Evolutionary conservation across 306 rosid genomes (phyloP).

Genomic region (Cicer yamashitae): DNA sequence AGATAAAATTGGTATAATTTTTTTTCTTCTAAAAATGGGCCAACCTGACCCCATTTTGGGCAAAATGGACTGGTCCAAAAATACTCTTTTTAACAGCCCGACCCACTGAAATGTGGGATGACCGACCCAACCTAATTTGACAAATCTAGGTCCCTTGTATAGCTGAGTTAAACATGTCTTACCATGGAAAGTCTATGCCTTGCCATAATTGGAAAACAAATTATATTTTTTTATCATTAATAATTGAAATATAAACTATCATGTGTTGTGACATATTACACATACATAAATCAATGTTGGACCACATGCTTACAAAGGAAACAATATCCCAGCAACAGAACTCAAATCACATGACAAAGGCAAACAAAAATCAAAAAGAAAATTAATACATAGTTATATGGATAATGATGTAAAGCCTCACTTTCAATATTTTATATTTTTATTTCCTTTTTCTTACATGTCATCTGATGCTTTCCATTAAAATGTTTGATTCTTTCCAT

Average conservation of each 20-base stretch:
- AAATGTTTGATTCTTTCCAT: slow-evolving; percentile 40
- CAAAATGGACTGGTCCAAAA: too few relatives aligned
- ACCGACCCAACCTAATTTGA: too few relatives aligned
- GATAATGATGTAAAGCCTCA: slow-evolving; percentile 5
- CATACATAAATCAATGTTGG: neutral
- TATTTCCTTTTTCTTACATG: neutral
- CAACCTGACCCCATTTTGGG: too few relatives aligned
- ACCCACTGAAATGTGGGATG: too few relatives aligned
- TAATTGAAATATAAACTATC: neutral
- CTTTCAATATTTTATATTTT: neutral
- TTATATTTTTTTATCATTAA: neutral
- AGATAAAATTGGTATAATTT: too few relatives aligned
- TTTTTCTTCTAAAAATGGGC: too few relatives aligned
- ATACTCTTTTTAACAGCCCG: too few relatives aligned
- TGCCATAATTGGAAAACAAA: neutral
- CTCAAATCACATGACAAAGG: neutral
- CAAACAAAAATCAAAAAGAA: neutral
- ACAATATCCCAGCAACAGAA: slow-evolving; percentile 27
- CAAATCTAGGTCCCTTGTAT: too few relatives aligned
- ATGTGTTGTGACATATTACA: neutral
- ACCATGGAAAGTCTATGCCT: neutral
- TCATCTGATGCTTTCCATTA: slow-evolving; percentile 26
- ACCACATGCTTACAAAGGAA: neutral
- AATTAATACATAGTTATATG: neutral
- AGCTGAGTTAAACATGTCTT: too few relatives aligned